Conservation (phyloP, 768 basidiomycete genomes). For the Chalciporus piperatus region DNA sequence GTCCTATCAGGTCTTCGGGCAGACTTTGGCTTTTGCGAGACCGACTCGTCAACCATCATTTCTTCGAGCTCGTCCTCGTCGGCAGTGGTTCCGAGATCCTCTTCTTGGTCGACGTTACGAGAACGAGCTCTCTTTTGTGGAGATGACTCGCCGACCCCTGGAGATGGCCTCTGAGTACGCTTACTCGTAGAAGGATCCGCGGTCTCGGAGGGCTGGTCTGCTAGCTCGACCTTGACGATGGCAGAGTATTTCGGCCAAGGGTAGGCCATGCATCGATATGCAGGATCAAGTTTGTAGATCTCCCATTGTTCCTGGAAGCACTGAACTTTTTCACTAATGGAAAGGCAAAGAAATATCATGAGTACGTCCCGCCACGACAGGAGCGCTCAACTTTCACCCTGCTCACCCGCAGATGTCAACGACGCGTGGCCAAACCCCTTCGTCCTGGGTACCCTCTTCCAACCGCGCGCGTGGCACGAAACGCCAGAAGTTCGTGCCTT, state of each 20-base stretch:
- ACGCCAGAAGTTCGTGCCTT: constrained; percentile 63
- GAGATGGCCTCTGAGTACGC: constrained; percentile 27
- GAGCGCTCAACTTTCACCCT: constrained; percentile 1
- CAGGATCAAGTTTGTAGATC: constrained; percentile 76
- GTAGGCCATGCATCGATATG: constrained; percentile 64
- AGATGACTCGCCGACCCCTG: constrained; percentile 13
- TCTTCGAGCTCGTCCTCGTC: constrained; percentile 49
- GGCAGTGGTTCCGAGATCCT: constrained; percentile 27
- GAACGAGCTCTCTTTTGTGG: constrained; percentile 29
- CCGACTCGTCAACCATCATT: constrained; percentile 44
- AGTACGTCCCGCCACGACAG: constrained; percentile 8
- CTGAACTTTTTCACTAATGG: constrained; percentile 43
- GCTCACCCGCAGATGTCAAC: constrained; percentile 70
- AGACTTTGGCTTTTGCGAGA: constrained; percentile 16
- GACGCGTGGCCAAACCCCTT: constrained; percentile 69
- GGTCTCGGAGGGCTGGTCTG: constrained; percentile 6
- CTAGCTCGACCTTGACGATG: constrained; percentile 18
- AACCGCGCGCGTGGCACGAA: constrained; percentile 70
- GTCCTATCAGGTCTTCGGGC: constrained; percentile 21
- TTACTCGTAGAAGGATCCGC: constrained; percentile 19
- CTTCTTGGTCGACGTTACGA: constrained; percentile 12
- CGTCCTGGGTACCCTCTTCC: constrained; percentile 56
- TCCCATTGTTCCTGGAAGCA: constrained; percentile 82
- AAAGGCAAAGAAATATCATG: constrained; percentile 2
- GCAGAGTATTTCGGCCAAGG: constrained; percentile 35